Conservation (phyloP, 2,329 filamentous ascomycete genomes). For the Biscogniauxia marginata region DNA sequence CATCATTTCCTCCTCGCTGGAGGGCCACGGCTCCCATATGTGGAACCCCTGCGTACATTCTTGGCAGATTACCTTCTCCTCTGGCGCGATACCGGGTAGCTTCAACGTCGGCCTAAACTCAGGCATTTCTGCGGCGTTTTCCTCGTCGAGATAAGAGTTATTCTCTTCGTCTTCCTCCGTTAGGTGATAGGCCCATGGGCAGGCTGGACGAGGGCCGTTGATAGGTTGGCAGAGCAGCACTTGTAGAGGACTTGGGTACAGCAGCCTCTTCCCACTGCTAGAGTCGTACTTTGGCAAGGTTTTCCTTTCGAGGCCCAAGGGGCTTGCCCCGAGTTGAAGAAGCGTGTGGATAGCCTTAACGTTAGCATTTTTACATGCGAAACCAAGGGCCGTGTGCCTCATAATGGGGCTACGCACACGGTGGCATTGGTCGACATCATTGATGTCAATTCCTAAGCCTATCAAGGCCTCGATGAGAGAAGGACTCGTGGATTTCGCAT, state of each 20-base stretch:
- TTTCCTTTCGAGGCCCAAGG: conserved; percentile 1
- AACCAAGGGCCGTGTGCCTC: conserved; percentile 13
- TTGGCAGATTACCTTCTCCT: background rate
- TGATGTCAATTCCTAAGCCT: conserved; percentile 6
- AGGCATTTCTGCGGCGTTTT: background rate
- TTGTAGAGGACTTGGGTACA: conserved; percentile 13
- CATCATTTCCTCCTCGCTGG: conserved; percentile 2
- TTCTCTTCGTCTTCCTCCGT: conserved; percentile 5
- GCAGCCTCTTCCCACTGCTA: background rate
- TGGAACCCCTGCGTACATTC: conserved; percentile 3
- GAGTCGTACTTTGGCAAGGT: background rate
- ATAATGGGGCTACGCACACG: background rate
- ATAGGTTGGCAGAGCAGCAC: conserved; percentile 11
- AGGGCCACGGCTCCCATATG: conserved; percentile 9
- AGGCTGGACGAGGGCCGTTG: conserved; percentile 5
- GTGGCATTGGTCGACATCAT: conserved; percentile 10
- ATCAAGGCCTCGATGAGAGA: conserved; percentile 8
- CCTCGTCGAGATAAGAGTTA: conserved; percentile 5
- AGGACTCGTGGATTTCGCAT: conserved; percentile 12
- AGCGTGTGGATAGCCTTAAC: conserved; percentile 10
- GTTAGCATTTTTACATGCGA: conserved; percentile 14
- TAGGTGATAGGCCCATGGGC: conserved; percentile 11
- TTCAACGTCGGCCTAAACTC: conserved; percentile 1
- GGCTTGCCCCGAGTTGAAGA: conserved; percentile 8
- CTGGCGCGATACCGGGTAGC: background rate